These are phyloP conservation scores for Tolypocladium guangdongense DNA, from an alignment of 2,329 filamentous ascomycete genomes.

Conservation along the genomic window DNA sequence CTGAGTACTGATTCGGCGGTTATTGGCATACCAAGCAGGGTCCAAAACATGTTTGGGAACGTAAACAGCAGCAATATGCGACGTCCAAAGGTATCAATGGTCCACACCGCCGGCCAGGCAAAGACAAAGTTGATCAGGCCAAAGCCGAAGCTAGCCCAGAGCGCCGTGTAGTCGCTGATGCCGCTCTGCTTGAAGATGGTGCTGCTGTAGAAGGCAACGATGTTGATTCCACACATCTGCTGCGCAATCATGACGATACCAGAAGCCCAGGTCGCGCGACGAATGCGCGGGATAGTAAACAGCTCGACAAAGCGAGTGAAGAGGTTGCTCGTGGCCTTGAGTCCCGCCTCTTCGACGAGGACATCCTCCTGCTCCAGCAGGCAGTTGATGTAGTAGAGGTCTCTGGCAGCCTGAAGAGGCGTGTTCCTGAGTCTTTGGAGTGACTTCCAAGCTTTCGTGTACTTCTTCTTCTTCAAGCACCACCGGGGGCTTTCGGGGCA, in stretches of 20 bases:
- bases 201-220: constrained; percentile 37
- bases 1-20: too few relatives aligned
- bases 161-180: too few relatives aligned
- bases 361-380: constrained; percentile 20
- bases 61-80: constrained; percentile 13
- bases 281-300: constrained; percentile 45
- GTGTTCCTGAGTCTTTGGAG: constrained; percentile 44
- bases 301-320: constrained; percentile 41
- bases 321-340: constrained; percentile 31
- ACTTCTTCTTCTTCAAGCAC: constrained; percentile 51
- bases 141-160: too few relatives aligned
- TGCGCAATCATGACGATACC: constrained; percentile 58
- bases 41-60: constrained; percentile 22
- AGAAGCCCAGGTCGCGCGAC: constrained; percentile 51
- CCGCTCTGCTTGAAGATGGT: constrained; percentile 34
- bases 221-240: constrained; percentile 48
- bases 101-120: constrained; percentile 19
- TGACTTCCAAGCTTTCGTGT: constrained; percentile 43
- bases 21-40: too few relatives aligned
- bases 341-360: constrained; percentile 14
- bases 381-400: too few relatives aligned
- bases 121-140: constrained; percentile 10
- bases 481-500: constrained; percentile 57
- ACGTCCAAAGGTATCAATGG: constrained; percentile 13
- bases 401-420: too few relatives aligned